Conservation (phyloP, 371 early-diverging fungal genomes). For the Lichtheimia corymbifera region DNA sequence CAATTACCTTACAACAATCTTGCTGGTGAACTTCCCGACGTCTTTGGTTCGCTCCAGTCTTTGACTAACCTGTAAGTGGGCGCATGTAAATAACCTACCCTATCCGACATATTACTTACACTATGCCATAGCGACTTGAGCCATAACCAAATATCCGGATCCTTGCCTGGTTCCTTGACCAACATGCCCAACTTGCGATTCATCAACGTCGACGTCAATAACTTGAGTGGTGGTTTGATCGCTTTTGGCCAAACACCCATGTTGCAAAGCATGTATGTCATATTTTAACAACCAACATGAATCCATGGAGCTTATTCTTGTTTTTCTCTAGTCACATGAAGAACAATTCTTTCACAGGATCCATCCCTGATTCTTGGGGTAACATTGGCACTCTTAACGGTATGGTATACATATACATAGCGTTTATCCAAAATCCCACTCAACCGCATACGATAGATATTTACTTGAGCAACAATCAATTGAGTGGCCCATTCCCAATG, state of each 20-base stretch:
- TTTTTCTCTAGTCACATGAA: constrained; percentile 34
- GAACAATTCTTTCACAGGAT: constrained; percentile 44
- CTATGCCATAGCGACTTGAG: constrained; percentile 40
- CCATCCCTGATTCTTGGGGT: constrained; percentile 41
- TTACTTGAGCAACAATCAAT: constrained; percentile 41
- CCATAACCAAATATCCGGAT: constrained; percentile 50
- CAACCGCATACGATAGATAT: constrained; percentile 9
- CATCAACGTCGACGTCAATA: constrained; percentile 42
- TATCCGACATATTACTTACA: too few relatives aligned
- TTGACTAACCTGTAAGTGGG: constrained; percentile 46
- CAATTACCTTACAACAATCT: constrained; percentile 50
- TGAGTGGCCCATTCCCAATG: constrained; percentile 37
- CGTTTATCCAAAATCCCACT: background rate
- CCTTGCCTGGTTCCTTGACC: constrained; percentile 40
- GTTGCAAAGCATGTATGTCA: constrained; percentile 30
- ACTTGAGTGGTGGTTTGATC: constrained; percentile 31
- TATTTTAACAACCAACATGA: background rate
- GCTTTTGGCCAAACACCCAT: constrained; percentile 25
- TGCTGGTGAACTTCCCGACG: constrained; percentile 47
- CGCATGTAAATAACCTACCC: background rate
- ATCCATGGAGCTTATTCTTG: background rate
- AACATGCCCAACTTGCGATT: constrained; percentile 25
- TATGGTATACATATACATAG: background rate
- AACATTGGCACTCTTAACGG: constrained; percentile 15
- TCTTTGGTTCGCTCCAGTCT: constrained; percentile 39